A percentile compares a stretch with the other conserved stretches of the same genome.
phyloP scores from a whole-genome alignment of 257 asterid species.

The Scutellaria minor region DNA sequence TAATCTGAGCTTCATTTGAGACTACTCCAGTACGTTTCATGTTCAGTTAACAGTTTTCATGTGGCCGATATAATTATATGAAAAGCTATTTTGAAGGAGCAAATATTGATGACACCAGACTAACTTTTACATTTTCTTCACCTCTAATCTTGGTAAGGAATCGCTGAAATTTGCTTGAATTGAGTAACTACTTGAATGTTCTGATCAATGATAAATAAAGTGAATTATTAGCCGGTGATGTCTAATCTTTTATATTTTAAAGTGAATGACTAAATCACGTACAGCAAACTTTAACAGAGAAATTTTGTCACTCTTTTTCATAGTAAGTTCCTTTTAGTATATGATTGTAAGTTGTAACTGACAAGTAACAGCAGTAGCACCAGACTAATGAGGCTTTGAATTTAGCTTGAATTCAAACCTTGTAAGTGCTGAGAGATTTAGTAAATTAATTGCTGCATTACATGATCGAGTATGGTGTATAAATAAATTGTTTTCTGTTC shows the following conservation, averaged over 20 bases:
- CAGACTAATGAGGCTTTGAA: background rate
- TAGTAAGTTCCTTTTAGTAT: background rate
- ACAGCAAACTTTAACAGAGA: background rate
- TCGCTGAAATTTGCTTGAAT: constrained; percentile 8
- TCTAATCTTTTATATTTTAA: background rate
- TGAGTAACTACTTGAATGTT: constrained; percentile 1
- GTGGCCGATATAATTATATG: background rate
- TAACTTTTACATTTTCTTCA: constrained; percentile 15
- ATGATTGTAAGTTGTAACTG: constrained; percentile 22
- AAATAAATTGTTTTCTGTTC: constrained; percentile 23
- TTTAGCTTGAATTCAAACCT: background rate
- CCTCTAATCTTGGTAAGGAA: background rate
- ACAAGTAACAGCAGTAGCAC: background rate
- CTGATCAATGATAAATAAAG: background rate
- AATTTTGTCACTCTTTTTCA: background rate
- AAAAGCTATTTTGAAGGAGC: background rate
- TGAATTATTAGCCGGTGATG: background rate
- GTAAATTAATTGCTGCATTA: constrained; percentile 15
- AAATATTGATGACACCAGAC: background rate
- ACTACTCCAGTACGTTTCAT: constrained; percentile 8
- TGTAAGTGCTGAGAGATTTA: background rate
- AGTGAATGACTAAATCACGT: background rate
- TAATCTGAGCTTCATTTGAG: constrained; percentile 1
- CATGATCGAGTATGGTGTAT: constrained; percentile 2
- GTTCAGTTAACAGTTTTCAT: background rate